Evolutionary conservation across 495 filamentous ascomycete species (phyloP).

Genomic region (Annulohypoxylon bovei): DNA sequence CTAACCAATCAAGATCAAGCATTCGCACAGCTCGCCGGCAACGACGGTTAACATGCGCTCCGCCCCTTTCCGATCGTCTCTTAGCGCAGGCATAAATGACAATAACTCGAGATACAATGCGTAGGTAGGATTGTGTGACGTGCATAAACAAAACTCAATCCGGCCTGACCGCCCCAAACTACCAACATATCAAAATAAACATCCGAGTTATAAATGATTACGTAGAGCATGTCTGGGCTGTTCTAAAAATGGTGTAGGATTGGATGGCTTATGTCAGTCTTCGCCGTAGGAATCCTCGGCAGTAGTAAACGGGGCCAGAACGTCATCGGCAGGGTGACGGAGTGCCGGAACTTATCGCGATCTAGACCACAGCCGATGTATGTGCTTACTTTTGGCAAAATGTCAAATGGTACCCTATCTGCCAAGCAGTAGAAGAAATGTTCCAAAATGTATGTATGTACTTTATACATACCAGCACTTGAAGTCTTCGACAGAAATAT

Average conservation of each 20-base stretch:
- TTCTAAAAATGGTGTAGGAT: not conserved
- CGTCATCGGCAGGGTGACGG: not conserved
- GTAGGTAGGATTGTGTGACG: not conserved
- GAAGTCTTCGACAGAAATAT: no score
- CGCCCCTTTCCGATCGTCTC: not conserved
- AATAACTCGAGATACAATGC: not conserved
- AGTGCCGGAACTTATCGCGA: not conserved
- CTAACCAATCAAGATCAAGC: not conserved
- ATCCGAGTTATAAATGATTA: not conserved
- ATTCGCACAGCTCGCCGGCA: not conserved
- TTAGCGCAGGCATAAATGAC: not conserved
- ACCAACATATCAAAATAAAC: not conserved
- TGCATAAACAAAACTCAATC: not conserved
- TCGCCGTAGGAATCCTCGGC: not conserved
- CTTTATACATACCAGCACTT: no score
- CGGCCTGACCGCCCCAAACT: not conserved
- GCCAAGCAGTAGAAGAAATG: no score
- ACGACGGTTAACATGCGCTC: not conserved
- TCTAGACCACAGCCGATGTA: not conserved
- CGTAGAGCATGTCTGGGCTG: not conserved
- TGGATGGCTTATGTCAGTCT: slow-evolving; percentile 1
- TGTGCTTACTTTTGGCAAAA: no score
- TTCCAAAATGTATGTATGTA: no score
- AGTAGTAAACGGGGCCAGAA: not conserved
- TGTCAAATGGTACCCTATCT: no score